A percentile compares a stretch with the other conserved stretches of the same genome.
Conservation (phyloP, 2,329 filamentous ascomycete species). For the Stagonosporopsis chrysanthemi region DNA sequence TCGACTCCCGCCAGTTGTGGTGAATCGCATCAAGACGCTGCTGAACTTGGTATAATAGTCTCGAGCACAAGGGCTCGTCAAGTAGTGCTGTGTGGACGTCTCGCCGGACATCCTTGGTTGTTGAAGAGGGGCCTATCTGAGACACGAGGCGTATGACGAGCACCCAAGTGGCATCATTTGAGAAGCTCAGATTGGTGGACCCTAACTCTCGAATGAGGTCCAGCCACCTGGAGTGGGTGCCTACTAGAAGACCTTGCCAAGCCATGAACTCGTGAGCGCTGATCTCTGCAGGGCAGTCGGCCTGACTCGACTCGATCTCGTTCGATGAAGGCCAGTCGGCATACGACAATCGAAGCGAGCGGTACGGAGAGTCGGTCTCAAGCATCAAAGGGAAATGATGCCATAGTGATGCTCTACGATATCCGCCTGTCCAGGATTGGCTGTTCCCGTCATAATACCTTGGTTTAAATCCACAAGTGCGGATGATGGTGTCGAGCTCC, state of each 20-base stretch:
- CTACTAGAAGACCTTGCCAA: conserved; percentile 58
- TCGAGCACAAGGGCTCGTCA: conserved; percentile 59
- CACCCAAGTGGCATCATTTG: conserved; percentile 58
- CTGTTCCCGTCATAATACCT: conserved; percentile 57
- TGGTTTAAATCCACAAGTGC: conserved; percentile 57
- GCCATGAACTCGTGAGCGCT: conserved; percentile 63
- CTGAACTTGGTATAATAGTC: conserved; percentile 58
- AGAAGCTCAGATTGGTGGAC: conserved; percentile 66
- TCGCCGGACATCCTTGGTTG: conserved; percentile 46
- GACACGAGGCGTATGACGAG: conserved; percentile 62
- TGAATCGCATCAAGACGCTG: conserved; percentile 57
- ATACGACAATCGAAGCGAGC: conserved; percentile 37
- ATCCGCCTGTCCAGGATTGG: conserved; percentile 50
- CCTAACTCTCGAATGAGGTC: conserved; percentile 60
- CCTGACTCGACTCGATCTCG: conserved; percentile 60
- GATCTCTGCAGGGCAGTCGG: conserved; percentile 56
- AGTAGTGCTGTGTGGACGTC: conserved; percentile 59
- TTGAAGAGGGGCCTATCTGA: conserved; percentile 62
- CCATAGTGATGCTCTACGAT: conserved; percentile 51
- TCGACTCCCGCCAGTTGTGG: conserved; percentile 65
- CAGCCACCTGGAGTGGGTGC: conserved; percentile 57
- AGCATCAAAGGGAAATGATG: conserved; percentile 56
- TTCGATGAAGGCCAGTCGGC: conserved; percentile 61
- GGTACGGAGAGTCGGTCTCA: conserved; percentile 50
- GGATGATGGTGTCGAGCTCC: conserved; percentile 52